phyloP scores from a whole-genome alignment of 306 rosid genomes.

The Carpinus viminea region DNA sequence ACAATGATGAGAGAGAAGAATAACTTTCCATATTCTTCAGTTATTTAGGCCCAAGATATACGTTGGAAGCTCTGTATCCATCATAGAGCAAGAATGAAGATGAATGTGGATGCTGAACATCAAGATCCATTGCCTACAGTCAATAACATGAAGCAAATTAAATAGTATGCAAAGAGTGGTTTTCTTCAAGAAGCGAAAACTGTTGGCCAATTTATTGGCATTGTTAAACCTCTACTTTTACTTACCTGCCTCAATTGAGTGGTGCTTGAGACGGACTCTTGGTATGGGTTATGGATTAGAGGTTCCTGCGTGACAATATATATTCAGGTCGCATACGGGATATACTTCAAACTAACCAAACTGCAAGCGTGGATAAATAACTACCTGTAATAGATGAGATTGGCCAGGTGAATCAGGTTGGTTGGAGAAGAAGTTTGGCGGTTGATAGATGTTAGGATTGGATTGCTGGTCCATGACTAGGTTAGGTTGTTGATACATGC shows the following conservation, averaged over 20 bases:
- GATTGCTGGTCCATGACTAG: constrained; percentile 42
- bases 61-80: constrained; percentile 45
- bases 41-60: constrained; percentile 18
- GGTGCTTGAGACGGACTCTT: constrained; percentile 44
- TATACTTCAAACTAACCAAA: constrained; percentile 2
- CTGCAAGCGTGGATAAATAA: constrained; percentile 12
- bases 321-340: constrained; percentile 23
- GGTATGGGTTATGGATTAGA: constrained; percentile 42
- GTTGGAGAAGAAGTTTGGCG: constrained; percentile 46
- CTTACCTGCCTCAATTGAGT: constrained; percentile 53
- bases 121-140: constrained; percentile 59
- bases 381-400: constrained; percentile 55
- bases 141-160: constrained; percentile 23
- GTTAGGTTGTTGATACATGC: constrained; percentile 50
- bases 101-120: constrained; percentile 47
- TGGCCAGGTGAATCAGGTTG: constrained; percentile 54
- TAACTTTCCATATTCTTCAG: constrained; percentile 24
- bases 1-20: constrained; percentile 18
- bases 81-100: constrained; percentile 52
- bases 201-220: neutral
- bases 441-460: constrained; percentile 43
- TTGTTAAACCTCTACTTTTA: neutral
- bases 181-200: neutral
- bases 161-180: constrained; percentile 18
- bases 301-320: constrained; percentile 42